These are phyloP conservation scores for Powellomyces hirtus DNA, from an alignment of 192 early-diverging fungal genomes.

Conservation along the genomic window DNA sequence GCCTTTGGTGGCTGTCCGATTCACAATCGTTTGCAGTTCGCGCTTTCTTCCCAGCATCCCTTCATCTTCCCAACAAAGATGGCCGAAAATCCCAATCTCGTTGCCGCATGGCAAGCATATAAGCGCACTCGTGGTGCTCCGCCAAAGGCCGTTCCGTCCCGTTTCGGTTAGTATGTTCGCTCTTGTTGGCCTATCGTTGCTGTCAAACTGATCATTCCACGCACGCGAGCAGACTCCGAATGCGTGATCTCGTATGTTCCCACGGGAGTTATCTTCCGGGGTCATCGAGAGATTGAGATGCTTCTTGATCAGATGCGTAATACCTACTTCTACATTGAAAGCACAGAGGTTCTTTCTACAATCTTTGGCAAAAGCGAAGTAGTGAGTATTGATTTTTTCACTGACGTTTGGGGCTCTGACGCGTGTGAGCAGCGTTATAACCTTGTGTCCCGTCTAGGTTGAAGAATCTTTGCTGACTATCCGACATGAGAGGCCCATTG, in stretches of 20 bases:
- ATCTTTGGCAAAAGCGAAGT: slow-evolving; percentile 7
- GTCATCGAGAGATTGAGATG: slow-evolving; percentile 26
- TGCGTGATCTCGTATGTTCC: slow-evolving; percentile 25
- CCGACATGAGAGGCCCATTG: slow-evolving; percentile 36
- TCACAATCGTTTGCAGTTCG: too few relatives aligned
- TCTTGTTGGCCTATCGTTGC: too few relatives aligned
- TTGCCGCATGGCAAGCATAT: slow-evolving; percentile 16
- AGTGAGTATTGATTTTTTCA: slow-evolving; percentile 2
- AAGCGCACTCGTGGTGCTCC: slow-evolving; percentile 20
- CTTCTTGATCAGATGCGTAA: slow-evolving; percentile 12
- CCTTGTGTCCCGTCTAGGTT: slow-evolving; percentile 16
- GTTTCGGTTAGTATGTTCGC: too few relatives aligned
- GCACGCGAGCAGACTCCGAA: slow-evolving; percentile 6
- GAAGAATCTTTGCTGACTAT: slow-evolving; percentile 46
- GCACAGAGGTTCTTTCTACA: slow-evolving; percentile 11
- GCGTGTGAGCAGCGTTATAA: too few relatives aligned
- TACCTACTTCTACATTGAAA: slow-evolving; percentile 6
- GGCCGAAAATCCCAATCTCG: neutral
- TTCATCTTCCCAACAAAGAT: too few relatives aligned
- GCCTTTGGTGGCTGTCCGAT: too few relatives aligned
- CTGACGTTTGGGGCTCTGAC: too few relatives aligned
- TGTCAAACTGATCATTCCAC: too few relatives aligned
- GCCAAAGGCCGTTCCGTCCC: slow-evolving; percentile 20
- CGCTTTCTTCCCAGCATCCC: too few relatives aligned
- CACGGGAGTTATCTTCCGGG: slow-evolving; percentile 11